Evolutionary conservation across 2,329 filamentous ascomycete genomes (phyloP), one percentile per base, ranked within the genome.

Genomic region (Myriangium duriaei): DNA sequence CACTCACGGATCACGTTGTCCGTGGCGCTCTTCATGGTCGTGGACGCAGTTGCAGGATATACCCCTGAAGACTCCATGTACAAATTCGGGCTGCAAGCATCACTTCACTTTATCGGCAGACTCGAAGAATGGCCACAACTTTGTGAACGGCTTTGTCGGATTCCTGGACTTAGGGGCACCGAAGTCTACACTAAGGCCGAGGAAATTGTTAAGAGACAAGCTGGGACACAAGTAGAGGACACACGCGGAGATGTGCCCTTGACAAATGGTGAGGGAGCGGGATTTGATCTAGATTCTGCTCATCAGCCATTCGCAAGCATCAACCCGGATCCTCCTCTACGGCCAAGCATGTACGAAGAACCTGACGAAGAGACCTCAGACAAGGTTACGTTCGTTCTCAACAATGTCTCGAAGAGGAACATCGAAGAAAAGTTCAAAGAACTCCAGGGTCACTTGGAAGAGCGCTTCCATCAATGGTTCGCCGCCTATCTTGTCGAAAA

Each of bases 101-200:
- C 98, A 43, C 79, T 95, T 56, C 86, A 96, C 57, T 73, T 96
- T 38, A 78, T 85, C 39, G 71, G 75, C 28, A 76, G 91, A 29
- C 75, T 98, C 34, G 71, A 76, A 4, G 91, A 98, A 54, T 98
- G 91, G 91, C 85, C 86, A n/a, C 83, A 82, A 2, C 92, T 95
- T 51, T 96, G 88, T 57, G 79, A 81, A 44, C 76, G 91, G 44
- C 71, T 98, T 4, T 62, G 92, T 14, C 79, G 84, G 44, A 85
- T 94, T 28, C 79, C 81, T 0, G 81, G 76, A 29, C 69, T 98
- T 13, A 81, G 82, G 47, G 80, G 80, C 4, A 94, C 88, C 0
- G 84, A 92, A 43, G 54, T 53, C 9, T 86, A 75, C 64, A 76
- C 76, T 45, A 85, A 81, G 52, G 85, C 85, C 0, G 77, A 91